Percentiles rank a stretch among this genome's conserved stretches.
phyloP scores from a whole-genome alignment of 805 yeast species.

The Wickerhamomyces xylosicus region DNA sequence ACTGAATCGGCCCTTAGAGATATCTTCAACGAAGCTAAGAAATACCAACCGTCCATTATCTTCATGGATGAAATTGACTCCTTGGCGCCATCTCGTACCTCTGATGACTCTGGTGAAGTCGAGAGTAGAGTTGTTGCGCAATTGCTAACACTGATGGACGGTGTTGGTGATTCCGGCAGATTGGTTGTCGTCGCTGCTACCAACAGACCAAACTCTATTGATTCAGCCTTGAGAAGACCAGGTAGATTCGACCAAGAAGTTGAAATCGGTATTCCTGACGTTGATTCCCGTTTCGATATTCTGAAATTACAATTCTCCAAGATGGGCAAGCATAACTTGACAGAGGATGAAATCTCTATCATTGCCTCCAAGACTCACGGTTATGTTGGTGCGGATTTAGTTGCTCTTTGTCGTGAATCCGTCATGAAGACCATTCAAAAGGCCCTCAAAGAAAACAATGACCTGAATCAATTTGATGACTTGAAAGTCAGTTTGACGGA shows the following conservation, averaged over 20 bases:
- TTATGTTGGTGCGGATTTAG: constrained; percentile 92
- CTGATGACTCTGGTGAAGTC: constrained; percentile 84
- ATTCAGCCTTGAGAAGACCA: constrained; percentile 70
- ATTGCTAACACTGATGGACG: constrained; percentile 71
- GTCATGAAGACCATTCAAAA: constrained; percentile 75
- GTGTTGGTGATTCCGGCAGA: constrained; percentile 54
- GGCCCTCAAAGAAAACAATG: constrained; percentile 27
- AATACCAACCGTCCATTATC: constrained; percentile 79
- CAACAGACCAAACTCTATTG: constrained; percentile 58
- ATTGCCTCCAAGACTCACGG: constrained; percentile 85
- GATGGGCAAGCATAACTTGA: constrained; percentile 40
- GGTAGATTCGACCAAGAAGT: constrained; percentile 87
- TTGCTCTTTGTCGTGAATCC: constrained; percentile 80
- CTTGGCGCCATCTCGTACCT: constrained; percentile 71
- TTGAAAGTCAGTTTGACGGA: constrained; percentile 45
- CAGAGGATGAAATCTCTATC: constrained; percentile 41
- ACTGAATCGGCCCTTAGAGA: constrained; percentile 81
- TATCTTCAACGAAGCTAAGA: constrained; percentile 74
- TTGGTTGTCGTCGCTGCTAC: constrained; percentile 69
- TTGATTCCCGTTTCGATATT: constrained; percentile 66
- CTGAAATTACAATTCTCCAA: constrained; percentile 47
- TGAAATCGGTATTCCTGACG: constrained; percentile 89
- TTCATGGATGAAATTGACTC: constrained; percentile 93
- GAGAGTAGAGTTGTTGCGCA: constrained; percentile 90
- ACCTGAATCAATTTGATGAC: constrained; percentile 18